Evolutionary conservation across 2,329 filamentous ascomycete species (phyloP), one percentile per base, ranked within the genome.

Genomic region (Botrytis deweyae): DNA sequence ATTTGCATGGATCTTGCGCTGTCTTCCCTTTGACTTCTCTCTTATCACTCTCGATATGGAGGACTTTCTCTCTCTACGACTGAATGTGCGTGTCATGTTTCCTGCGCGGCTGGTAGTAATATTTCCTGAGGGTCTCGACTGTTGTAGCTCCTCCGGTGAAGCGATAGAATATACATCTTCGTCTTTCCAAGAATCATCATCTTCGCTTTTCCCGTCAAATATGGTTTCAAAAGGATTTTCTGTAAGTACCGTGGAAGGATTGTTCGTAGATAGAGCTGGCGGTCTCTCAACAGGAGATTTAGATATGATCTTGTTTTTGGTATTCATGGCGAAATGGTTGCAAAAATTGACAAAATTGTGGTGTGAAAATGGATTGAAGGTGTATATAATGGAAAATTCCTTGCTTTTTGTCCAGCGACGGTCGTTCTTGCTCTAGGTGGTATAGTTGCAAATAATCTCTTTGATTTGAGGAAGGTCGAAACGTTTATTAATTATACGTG

Each of bases 1-100:
- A 82, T 87, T 86, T 73, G 86, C 85, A 80, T 90, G 88, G 79
- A 90, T 85, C 36, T 86, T 85, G 78, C 88, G 88, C 78, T 92
- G 89, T 70, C 89, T 85, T 44, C 87, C 86, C 72, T 87, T 87
- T 5, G 90, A 92, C 79, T 87, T 90, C 36, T 82, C 80, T 71
- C 84, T 80, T 33, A 80, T 80, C 20, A 82, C 78, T 73, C 82
- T 84, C 44, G 81, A 79, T 4, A 82, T 79, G 9, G 81, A 81
- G 63, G 79, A 78, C 71, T 76, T 77, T 74, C 77, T 78, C 22
- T 78, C 75, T 42, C 75, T 79, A 49, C 77, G 72, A 42, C 75
- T 78, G 40, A 49, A 74, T 25, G 64, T 70, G 14, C 77, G 75
- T 72, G 58, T 74, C 36, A 72, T 36, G 42, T 75, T 40, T 52